These are phyloP conservation scores for Hirsutella thompsonii DNA, from an alignment of 2,329 filamentous ascomycete genomes.

Conservation along the genomic window DNA sequence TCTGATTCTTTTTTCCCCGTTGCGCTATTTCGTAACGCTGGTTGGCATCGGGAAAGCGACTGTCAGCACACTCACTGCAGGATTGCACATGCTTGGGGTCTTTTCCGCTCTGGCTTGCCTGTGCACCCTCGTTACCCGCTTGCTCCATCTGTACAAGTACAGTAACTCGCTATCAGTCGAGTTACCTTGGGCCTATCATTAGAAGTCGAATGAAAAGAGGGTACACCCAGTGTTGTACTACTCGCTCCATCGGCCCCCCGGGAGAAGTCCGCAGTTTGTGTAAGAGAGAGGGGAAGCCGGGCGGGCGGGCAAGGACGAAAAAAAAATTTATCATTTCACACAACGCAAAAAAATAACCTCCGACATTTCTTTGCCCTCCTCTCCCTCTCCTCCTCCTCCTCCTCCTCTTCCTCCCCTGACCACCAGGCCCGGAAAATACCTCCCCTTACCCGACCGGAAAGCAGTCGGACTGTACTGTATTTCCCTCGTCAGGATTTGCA, in stretches of 20 bases:
- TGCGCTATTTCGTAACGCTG: too few relatives aligned
- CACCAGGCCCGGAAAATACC: too few relatives aligned
- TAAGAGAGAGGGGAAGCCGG: background rate
- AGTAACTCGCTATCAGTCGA: background rate
- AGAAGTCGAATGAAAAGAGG: background rate
- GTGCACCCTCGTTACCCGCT: background rate
- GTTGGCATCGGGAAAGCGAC: too few relatives aligned
- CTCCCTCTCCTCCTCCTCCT: background rate
- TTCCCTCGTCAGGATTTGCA: background rate
- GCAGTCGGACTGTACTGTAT: too few relatives aligned
- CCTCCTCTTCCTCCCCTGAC: background rate
- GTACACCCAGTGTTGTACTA: background rate
- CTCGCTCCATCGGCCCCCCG: background rate
- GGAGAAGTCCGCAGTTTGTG: background rate
- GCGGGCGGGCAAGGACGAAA: background rate
- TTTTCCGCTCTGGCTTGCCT: background rate
- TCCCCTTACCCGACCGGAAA: background rate
- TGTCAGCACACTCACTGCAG: too few relatives aligned
- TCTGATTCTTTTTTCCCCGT: too few relatives aligned
- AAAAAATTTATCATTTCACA: constrained; percentile 4
- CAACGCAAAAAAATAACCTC: constrained; percentile 1
- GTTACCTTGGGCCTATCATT: too few relatives aligned
- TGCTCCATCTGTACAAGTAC: background rate
- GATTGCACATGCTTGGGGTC: background rate
- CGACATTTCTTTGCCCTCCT: background rate